Evolutionary conservation across 306 rosid species (phyloP), one percentile per base, ranked within the genome.

Genomic region (Prunus campanulata): DNA sequence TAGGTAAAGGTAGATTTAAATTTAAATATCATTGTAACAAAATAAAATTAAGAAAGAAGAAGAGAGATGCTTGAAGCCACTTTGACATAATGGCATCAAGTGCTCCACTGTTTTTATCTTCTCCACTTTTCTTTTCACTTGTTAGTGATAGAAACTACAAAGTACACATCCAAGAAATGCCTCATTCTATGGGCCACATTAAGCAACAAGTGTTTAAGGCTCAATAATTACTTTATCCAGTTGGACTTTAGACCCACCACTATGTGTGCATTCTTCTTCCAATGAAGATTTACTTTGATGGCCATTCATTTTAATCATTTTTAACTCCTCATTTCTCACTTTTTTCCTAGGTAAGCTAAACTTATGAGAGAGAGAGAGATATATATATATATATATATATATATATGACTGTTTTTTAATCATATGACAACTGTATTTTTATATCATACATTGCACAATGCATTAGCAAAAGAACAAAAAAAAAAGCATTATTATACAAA

Each of bases 201-300:
- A 52, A 77, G 84, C 83, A 85, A 73, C 79, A 47, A 78, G 63
- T 35, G 81, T 78, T 81, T 75, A 39, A 80, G 78, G 39, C 75
- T 89, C 79, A 79, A 85, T 83, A 74, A 87, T 81, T 80, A 75
- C 83, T 71, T 64, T 82, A 89, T 79, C 83, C 86, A 79, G 81
- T 70, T 86, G 86, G 67, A 52, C 63, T 42, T 82, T 76, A 62
- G 88, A 69, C 89, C 88, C 88, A 88, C 91, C 82, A 75, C 72
- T 14, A 25, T 13, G 16, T 11, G 64, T 13, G 9, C 2, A 12
- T 13, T 83, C 80, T 85, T 82, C 92, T 80, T 84, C 87, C 87
- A 76, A 87, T 63, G 81, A 82, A 84, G 85, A 90, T 90, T 86
- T 83, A 67, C 82, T 72, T 66, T 59, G 78, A 51, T 74, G 55